Evolutionary conservation across 2,329 filamentous ascomycete species (phyloP).

Genomic region (Ilyonectria robusta): DNA sequence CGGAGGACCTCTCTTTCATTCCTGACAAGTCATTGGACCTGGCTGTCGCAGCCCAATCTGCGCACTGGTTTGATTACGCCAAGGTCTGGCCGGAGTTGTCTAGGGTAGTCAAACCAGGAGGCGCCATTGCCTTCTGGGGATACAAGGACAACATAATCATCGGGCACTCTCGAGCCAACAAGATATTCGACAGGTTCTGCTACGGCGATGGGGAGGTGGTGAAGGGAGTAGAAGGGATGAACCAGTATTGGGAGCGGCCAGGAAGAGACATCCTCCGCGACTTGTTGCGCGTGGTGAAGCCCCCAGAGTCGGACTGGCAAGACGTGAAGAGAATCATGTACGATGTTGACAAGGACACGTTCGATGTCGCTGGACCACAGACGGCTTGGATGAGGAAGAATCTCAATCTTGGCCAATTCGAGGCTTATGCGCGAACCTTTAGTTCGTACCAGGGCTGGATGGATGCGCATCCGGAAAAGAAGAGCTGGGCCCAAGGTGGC

Average conservation of each 20-base stretch:
- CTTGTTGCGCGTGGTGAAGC: constrained; percentile 65
- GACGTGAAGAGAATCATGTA: constrained; percentile 69
- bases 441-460: constrained; percentile 72
- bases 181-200: constrained; percentile 68
- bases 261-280: constrained; percentile 69
- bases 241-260: constrained; percentile 73
- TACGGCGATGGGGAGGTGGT: constrained; percentile 65
- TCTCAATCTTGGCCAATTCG: constrained; percentile 70
- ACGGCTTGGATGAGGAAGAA: constrained; percentile 66
- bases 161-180: constrained; percentile 65
- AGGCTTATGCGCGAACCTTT: constrained; percentile 74
- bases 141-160: constrained; percentile 76
- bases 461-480: constrained; percentile 65
- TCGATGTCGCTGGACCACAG: constrained; percentile 50
- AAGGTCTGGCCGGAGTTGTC: constrained; percentile 69
- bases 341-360: constrained; percentile 64
- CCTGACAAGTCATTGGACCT: constrained; percentile 65
- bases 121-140: constrained; percentile 75
- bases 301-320: constrained; percentile 66
- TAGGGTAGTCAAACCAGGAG: constrained; percentile 67
- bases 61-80: constrained; percentile 76
- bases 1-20: constrained; percentile 69
- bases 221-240: constrained; percentile 64
- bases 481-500: constrained; percentile 67
- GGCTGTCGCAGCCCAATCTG: constrained; percentile 67